phyloP scores from a whole-genome alignment of 2,329 filamentous ascomycete genomes.

The Pseudogymnoascus sp. region DNA sequence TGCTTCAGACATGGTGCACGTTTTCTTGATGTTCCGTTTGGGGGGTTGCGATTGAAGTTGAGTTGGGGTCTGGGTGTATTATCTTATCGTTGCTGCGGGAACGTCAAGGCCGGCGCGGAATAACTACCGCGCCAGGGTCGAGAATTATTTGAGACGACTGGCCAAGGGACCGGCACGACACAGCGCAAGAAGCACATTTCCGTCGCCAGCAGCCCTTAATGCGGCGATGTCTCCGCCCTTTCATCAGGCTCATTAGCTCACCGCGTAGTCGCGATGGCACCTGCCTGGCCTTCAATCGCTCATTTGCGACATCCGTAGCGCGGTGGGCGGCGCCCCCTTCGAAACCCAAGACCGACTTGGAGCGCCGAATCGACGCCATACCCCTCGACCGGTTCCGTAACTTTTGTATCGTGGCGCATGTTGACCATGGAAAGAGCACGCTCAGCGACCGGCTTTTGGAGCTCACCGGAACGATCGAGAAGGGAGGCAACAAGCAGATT shows the following conservation, averaged over 20 bases:
- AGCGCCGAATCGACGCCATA: slow-evolving; percentile 61
- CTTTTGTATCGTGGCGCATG: slow-evolving; percentile 97
- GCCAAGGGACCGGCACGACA: background rate
- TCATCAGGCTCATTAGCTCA: slow-evolving; percentile 29
- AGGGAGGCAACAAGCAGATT: slow-evolving; percentile 86
- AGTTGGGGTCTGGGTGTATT: background rate
- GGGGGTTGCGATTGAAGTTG: background rate
- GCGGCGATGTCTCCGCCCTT: slow-evolving; percentile 30
- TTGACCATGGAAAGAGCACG: slow-evolving; percentile 97
- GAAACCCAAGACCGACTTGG: slow-evolving; percentile 37
- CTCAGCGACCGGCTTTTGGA: slow-evolving; percentile 88
- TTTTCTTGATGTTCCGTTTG: slow-evolving; percentile 1
- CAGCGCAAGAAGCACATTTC: background rate
- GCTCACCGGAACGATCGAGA: slow-evolving; percentile 83
- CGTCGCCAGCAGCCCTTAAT: slow-evolving; percentile 21
- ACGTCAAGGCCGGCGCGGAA: background rate
- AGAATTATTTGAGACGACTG: slow-evolving; percentile 4
- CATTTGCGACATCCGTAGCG: slow-evolving; percentile 26
- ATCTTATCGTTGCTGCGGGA: slow-evolving; percentile 1
- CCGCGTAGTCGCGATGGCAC: slow-evolving; percentile 25
- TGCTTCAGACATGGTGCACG: slow-evolving; percentile 21
- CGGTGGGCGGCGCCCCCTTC: slow-evolving; percentile 22
- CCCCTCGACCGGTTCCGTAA: slow-evolving; percentile 79
- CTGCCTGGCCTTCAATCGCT: slow-evolving; percentile 13
- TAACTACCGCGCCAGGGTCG: slow-evolving; percentile 5